Evolutionary conservation across 352 stramenopile species (phyloP), one percentile per base, ranked within the genome.

Genomic region (Peronospora farinosa): DNA sequence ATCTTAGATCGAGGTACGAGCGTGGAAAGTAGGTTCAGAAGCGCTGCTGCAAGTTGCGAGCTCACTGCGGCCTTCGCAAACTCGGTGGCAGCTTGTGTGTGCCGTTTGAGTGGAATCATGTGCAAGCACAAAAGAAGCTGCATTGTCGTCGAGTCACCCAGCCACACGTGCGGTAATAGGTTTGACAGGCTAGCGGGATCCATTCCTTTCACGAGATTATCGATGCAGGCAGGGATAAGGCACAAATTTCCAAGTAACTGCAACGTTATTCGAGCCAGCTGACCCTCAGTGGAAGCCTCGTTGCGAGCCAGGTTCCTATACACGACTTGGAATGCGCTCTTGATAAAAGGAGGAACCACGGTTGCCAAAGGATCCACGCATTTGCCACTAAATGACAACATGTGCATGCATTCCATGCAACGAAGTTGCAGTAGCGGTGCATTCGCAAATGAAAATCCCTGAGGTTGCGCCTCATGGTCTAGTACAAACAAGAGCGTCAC

Each of bases 161-260:
- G 58, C 77, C 79, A 92, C 11, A 92, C 73, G 16, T 86, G 74
- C 2, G 83, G 83, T 15, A 94, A 52, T 23, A 94, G 37, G 23
- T 69, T 78, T 0, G 83, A 72, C 31, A 94, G 56, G 30, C 74
- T 79, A 19, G 76, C 69, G 2, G 83, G 76, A 48, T 94, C 72
- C 83, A 94, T 94, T 42, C 83, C 83, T 56, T 88, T 90, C 9
- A 94, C 83, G 33, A 94, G 68, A 19, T 81, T 94, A 52, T 94
- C 83, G 13, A 94, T 88, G 48, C 83, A 94, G 7, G 80, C 78
- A 21, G 83, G 83, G 39, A 92, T 86, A 12, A 94, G 60, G 42
- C 83, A 94, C 38, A 94, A n/a, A 28, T 92, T 91, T 7, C 83
- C 83, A 0, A 94, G 65, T 40, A 94, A 49, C 52, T 94, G 83